Percentiles rank a stretch among this genome's conserved stretches.
phyloP scores from a whole-genome alignment of 345 rosid genomes.

The Eucalyptus fibrosa region DNA sequence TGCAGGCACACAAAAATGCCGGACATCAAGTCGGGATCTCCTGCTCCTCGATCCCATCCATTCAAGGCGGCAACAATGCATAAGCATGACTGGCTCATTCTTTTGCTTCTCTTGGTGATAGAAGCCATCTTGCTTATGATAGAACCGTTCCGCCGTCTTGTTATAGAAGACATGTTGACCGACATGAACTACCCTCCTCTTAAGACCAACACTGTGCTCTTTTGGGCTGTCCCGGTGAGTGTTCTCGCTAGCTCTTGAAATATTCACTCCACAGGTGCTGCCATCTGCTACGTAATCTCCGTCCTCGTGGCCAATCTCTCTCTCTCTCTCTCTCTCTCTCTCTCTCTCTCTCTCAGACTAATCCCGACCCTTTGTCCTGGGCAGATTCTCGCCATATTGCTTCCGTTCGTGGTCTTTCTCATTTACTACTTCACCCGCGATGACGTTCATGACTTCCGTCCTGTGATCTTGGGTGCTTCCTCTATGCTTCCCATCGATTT shows the following conservation, averaged over 20 bases:
- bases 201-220: slow-evolving; percentile 25
- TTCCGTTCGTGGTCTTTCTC: slow-evolving; percentile 19
- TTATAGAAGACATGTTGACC: slow-evolving; percentile 32
- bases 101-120: slow-evolving; percentile 25
- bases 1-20: slow-evolving; percentile 1
- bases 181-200: slow-evolving; percentile 37
- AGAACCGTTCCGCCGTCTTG: slow-evolving; percentile 54
- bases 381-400: slow-evolving; percentile 18
- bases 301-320: background rate
- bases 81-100: slow-evolving; percentile 38
- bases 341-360: background rate
- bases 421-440: slow-evolving; percentile 17
- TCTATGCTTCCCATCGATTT: background rate
- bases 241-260: too few relatives aligned
- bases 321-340: too few relatives aligned
- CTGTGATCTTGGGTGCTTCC: slow-evolving; percentile 30
- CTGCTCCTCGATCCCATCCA: slow-evolving; percentile 28
- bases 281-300: background rate
- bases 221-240: background rate
- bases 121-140: slow-evolving; percentile 19
- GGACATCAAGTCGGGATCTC: slow-evolving; percentile 18
- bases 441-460: slow-evolving; percentile 50
- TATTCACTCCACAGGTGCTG: background rate
- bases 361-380: background rate
- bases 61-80: background rate